phyloP scores from a whole-genome alignment of 495 filamentous ascomycete species.

The Penicillium roqueforti region DNA sequence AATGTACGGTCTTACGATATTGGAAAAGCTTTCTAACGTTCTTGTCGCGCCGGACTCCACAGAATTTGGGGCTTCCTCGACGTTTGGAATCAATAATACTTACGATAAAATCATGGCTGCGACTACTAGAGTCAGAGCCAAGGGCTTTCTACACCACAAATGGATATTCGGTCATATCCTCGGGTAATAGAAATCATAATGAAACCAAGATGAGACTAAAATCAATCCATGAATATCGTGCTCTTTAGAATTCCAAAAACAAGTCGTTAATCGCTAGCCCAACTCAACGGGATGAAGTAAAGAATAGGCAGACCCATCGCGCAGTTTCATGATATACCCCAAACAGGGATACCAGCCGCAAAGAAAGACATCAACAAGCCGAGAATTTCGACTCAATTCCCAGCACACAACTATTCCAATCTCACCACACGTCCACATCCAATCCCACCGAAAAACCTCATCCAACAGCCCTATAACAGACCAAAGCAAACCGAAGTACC shows the following conservation, averaged over 20 bases:
- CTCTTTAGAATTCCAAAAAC: conserved; percentile 1
- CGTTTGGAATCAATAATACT: not conserved
- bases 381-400: no score
- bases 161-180: conserved; percentile 6
- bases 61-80: not conserved
- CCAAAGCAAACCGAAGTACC: no score
- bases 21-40: not conserved
- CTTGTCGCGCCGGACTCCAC: not conserved
- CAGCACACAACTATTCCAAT: not conserved
- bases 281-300: not conserved
- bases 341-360: not conserved
- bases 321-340: not conserved
- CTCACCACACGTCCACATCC: no score
- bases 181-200: conserved; percentile 10
- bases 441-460: not conserved
- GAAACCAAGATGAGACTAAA: not conserved
- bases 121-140: not conserved
- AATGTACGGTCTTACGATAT: not conserved
- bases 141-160: not conserved
- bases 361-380: not conserved
- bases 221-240: conserved; percentile 14
- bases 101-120: not conserved
- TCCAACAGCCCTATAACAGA: not conserved
- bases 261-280: not conserved
- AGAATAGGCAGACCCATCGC: not conserved